Evolutionary conservation across 371 early-diverging fungal species (phyloP).

Genomic region (Rhizopus stolonifer): DNA sequence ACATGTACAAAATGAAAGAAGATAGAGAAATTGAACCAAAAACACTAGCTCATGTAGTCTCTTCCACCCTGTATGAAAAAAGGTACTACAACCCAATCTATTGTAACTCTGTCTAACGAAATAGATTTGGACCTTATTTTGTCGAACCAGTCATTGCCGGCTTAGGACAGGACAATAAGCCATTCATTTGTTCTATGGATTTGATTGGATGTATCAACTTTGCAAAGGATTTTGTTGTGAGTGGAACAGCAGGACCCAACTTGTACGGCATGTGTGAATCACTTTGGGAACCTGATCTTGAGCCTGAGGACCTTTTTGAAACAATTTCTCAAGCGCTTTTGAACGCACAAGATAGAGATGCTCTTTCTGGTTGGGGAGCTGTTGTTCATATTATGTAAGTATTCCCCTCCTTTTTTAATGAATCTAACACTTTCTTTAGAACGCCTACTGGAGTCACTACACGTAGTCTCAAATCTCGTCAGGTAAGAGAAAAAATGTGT

Average conservation of each 20-base stretch:
- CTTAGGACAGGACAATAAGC: constrained; percentile 85
- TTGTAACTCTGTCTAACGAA: neutral
- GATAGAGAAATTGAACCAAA: constrained; percentile 96
- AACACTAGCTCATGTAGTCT: constrained; percentile 94
- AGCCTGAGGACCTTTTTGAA: constrained; percentile 98
- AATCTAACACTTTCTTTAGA: constrained; percentile 31
- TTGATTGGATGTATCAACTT: constrained; percentile 96
- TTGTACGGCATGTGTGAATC: constrained; percentile 98
- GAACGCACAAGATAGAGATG: constrained; percentile 98
- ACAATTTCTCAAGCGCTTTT: constrained; percentile 95
- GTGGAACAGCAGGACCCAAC: constrained; percentile 91
- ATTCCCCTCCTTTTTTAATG: neutral
- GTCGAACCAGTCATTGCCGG: constrained; percentile 97
- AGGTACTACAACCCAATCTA: constrained; percentile 50
- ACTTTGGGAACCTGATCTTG: constrained; percentile 96
- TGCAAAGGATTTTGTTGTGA: constrained; percentile 96
- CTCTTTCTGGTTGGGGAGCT: constrained; percentile 98
- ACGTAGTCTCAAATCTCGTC: constrained; percentile 76
- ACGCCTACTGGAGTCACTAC: constrained; percentile 87
- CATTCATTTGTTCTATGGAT: constrained; percentile 97
- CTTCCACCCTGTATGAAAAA: constrained; percentile 96
- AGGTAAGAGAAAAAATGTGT: constrained; percentile 54
- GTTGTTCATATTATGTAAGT: constrained; percentile 90
- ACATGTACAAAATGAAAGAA: constrained; percentile 97
- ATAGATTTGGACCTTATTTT: constrained; percentile 96